phyloP scores from a whole-genome alignment of 1,284 basidiomycete genomes.

The Ceratobasidium sp. region DNA sequence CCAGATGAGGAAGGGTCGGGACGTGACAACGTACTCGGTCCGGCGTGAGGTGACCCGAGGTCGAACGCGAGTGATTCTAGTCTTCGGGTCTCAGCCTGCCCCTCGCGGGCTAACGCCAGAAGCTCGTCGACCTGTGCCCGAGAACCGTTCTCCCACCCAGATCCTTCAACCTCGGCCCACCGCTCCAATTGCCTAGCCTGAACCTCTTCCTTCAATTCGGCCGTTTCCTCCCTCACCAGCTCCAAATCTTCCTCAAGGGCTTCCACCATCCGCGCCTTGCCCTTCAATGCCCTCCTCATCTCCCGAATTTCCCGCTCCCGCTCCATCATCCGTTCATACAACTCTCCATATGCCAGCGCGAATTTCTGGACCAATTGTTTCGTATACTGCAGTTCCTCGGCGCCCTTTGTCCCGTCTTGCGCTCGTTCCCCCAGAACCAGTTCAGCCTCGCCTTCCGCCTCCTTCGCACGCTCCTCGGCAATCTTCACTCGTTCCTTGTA shows the following conservation, averaged over 20 bases:
- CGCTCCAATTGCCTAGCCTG: neutral
- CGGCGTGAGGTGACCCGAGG: neutral
- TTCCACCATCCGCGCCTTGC: constrained; percentile 63
- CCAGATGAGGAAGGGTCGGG: neutral
- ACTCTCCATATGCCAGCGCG: constrained; percentile 51
- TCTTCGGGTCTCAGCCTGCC: constrained; percentile 9
- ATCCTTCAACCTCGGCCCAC: neutral
- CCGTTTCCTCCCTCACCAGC: constrained; percentile 13
- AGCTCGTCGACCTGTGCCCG: constrained; percentile 8
- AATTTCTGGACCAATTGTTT: constrained; percentile 61
- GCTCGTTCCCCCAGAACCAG: constrained; percentile 65
- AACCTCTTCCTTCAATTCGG: constrained; percentile 20
- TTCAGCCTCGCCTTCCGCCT: constrained; percentile 70
- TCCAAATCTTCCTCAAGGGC: constrained; percentile 2
- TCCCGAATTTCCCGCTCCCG: constrained; percentile 66
- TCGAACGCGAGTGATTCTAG: constrained; percentile 2
- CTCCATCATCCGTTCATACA: constrained; percentile 65
- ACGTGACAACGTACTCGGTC: too few species aligned
- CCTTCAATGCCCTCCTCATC: constrained; percentile 63
- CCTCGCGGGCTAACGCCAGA: neutral
- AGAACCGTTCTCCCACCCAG: neutral
- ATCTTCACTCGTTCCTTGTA: constrained; percentile 34
- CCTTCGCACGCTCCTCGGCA: constrained; percentile 53
- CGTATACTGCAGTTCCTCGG: constrained; percentile 64
- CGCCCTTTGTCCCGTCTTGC: constrained; percentile 64